Base-by-base conservation (phyloP, 2,329 filamentous ascomycete species). In the Macrophomina tecta region DNA sequence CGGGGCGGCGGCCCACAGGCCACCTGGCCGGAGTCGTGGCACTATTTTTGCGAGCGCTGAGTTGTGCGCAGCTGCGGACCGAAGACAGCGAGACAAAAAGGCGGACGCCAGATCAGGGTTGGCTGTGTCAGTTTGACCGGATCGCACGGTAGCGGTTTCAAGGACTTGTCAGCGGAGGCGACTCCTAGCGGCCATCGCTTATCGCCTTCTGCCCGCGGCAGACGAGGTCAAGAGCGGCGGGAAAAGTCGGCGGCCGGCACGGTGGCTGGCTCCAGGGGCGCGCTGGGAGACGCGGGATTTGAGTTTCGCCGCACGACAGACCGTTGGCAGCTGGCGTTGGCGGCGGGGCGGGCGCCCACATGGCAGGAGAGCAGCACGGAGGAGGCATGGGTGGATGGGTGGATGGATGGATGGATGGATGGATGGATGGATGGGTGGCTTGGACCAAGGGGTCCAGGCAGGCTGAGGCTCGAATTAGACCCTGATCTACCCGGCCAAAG, bases 401-500 rank as follows among this genome's bases (percentile, higher is more conserved):
- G 42, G 42, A 14, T 9, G 12, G 16, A 12, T 45, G 11, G 42
- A 5, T 5, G 12, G 11, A 14, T n/a, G 42, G 9, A n/a, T 14
- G 42, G 42, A 14, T 9, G 12, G 16, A 12, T 45, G 11, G 42
- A 5, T 5, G 12, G 11, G 5, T 45, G 34, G 32, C 51, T 38
- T n/a, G 11, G 48, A n/a, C 23, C 23, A 38, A 40, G 30, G 28
- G 42, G 58, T 16, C 58, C n/a, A 12, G 16, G 45, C n/a, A 40
- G 32, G 16, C 28, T 62, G 58, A 62, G 58, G 58, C 58, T 62
- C 42, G 42, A 62, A 62, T 49, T 48, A 62, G 58, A 62, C 58
- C 58, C 58, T 62, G 58, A 62, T 62, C 58, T 62, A 62, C 58
- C 58, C 58, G 58, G 49, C 45, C 42, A 36, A n/a, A n/a, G 45